These are phyloP conservation scores for Ophiostoma perfectum DNA, from an alignment of 2,329 filamentous ascomycete genomes.

Conservation along the genomic window DNA sequence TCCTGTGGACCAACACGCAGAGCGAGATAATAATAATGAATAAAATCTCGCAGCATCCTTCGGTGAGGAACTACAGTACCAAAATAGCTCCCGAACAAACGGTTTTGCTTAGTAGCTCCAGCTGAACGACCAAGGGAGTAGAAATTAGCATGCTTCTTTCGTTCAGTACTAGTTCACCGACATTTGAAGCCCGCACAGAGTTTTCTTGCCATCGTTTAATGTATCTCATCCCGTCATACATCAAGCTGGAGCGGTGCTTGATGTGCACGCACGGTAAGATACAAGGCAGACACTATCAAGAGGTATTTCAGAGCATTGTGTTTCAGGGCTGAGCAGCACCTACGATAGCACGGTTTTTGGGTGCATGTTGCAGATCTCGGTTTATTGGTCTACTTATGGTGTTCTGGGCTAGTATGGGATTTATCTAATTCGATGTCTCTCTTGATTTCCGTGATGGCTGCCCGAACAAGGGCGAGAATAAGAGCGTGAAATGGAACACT, in stretches of 20 bases:
- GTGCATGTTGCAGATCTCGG: neutral
- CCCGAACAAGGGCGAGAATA: neutral
- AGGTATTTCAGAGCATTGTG: neutral
- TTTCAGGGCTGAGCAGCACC: neutral
- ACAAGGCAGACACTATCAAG: neutral
- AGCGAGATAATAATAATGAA: neutral
- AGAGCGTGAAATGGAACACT: conserved; percentile 8
- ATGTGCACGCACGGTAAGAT: too few relatives aligned
- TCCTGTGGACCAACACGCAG: neutral
- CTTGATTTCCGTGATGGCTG: too few relatives aligned
- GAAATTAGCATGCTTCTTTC: neutral
- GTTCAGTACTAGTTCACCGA: neutral
- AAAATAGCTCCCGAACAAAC: too few relatives aligned
- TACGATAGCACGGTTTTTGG: neutral
- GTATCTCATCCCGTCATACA: neutral
- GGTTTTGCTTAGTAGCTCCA: too few relatives aligned
- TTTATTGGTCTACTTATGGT: neutral
- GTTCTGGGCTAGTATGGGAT: neutral
- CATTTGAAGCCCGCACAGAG: neutral
- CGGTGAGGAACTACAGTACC: too few relatives aligned
- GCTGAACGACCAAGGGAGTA: too few relatives aligned
- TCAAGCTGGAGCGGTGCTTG: too few relatives aligned
- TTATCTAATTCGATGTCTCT: too few relatives aligned
- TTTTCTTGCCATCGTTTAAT: neutral
- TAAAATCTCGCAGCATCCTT: neutral